A percentile compares a stretch with the other conserved stretches of the same genome.
phyloP scores from a whole-genome alignment of 345 rosid species.

The Lumnitzera littorea region DNA sequence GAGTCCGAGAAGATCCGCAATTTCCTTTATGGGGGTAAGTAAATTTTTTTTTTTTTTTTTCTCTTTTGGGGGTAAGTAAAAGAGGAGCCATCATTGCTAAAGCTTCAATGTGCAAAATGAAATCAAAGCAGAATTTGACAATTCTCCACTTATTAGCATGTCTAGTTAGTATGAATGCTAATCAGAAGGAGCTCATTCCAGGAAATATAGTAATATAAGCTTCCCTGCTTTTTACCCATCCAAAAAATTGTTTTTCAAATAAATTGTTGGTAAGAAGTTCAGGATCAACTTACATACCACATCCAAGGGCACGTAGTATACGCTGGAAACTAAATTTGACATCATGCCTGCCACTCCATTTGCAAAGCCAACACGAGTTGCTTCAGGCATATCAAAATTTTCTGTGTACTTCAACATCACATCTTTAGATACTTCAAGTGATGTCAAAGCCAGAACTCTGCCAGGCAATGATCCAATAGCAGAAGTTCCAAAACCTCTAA shows the following conservation, averaged over 20 bases:
- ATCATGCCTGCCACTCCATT: slow-evolving; percentile 64
- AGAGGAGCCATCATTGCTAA: no score
- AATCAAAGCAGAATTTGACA: no score
- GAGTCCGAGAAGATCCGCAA: no score
- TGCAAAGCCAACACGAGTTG: slow-evolving; percentile 48
- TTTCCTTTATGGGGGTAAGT: no score
- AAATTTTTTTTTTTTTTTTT: no score
- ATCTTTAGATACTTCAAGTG: slow-evolving; percentile 56
- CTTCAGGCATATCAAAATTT: slow-evolving; percentile 36
- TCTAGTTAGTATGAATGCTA: no score
- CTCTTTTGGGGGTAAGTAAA: no score
- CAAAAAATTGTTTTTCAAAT: not conserved
- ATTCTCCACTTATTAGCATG: no score
- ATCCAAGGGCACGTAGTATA: slow-evolving; percentile 54
- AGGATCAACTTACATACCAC: slow-evolving; percentile 38
- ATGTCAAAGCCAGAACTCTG: slow-evolving; percentile 47
- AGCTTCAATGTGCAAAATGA: no score
- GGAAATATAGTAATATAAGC: no score
- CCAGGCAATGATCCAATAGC: slow-evolving; percentile 57
- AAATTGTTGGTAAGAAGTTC: not conserved
- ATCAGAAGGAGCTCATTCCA: no score
- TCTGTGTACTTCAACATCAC: slow-evolving; percentile 36
- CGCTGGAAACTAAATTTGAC: slow-evolving; percentile 51
- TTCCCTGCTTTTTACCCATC: no score
- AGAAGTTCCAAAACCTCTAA: slow-evolving; percentile 56